Base-by-base conservation (phyloP, 2,329 filamentous ascomycete genomes). In the Conoideocrella luteorostrata region DNA sequence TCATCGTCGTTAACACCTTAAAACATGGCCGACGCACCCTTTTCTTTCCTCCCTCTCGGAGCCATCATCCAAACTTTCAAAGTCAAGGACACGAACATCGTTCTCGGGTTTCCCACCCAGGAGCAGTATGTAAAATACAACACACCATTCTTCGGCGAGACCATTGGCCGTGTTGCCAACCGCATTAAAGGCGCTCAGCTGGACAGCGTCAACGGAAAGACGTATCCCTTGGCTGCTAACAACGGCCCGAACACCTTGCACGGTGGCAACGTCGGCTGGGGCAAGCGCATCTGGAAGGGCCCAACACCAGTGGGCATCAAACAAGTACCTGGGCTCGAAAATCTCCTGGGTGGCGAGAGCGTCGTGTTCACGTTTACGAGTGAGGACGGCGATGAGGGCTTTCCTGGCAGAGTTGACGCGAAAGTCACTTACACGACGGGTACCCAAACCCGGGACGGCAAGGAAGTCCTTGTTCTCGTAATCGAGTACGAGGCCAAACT, bases 401-500 rank as follows among this genome's bases (percentile, higher is more conserved):
- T 86, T 63, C 93, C 93, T 0, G 93, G 93, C 2, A 86, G 86
- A 1, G 82, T 97, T 3, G 78, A 90, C 58, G 75, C 82, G 44
- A 80, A 73, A 47, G 81, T 95, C 23, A 82, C 81, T 64, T 98
- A 97, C 64, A 87, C 82, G 0, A 75, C 84, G 0, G 82, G 80
- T 42, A 85, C 80, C 49, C 81, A 88, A 60, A 66, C 75, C 40
- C 67, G 75, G 11, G 69, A 74, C 5, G 80, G 78, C 15, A 78
- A 75, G 48, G 75, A 83, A 49, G 82, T 83, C 50, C 80, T 78
- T 2, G 78, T 93, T 17, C 67, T 97, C 45, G 82, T 82, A 45
- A 86, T 94, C 39, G 93, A 97, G 64, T 97, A 94, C 61, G 86
- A 95, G 71, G 89, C 86, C 17, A 80, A 88, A 63, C 73, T 97